Percentiles rank a stretch among this genome's conserved stretches.
These are phyloP conservation scores for Croton laevigatus DNA, from an alignment of 441 rosid species.

Conservation along the genomic window DNA sequence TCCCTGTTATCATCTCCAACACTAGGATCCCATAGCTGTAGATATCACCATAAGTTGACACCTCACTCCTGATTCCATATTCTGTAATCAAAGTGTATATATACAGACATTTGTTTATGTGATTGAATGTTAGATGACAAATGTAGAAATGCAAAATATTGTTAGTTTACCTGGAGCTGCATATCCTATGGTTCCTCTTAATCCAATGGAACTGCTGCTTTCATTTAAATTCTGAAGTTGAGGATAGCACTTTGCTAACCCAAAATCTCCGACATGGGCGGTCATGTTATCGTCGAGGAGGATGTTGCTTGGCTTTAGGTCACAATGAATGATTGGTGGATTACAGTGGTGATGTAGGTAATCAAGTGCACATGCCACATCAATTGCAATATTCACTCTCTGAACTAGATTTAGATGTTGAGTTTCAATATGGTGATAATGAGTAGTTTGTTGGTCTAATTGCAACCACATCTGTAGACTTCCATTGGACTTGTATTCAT, in stretches of 20 bases:
- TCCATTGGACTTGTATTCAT: neutral
- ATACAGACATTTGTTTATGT: too few species aligned
- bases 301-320: neutral
- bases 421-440: neutral
- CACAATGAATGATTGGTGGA: neutral
- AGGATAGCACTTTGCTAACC: too few species aligned
- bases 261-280: too few species aligned
- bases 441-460: too few species aligned
- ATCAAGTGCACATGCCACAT: neutral
- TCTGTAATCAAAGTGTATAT: neutral
- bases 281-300: neutral
- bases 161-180: too few species aligned
- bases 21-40: slow-evolving; percentile 6
- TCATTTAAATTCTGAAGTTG: too few species aligned
- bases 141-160: too few species aligned
- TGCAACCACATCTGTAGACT: neutral
- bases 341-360: neutral
- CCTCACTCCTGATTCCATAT: neutral
- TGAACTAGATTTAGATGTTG: neutral
- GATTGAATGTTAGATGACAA: too few species aligned
- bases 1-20: slow-evolving; percentile 4
- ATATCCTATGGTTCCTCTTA: neutral
- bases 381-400: neutral
- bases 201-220: too few species aligned
- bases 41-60: neutral